Conservation (phyloP, 495 filamentous ascomycete genomes). For the Aspergillus saccharolyticus region DNA sequence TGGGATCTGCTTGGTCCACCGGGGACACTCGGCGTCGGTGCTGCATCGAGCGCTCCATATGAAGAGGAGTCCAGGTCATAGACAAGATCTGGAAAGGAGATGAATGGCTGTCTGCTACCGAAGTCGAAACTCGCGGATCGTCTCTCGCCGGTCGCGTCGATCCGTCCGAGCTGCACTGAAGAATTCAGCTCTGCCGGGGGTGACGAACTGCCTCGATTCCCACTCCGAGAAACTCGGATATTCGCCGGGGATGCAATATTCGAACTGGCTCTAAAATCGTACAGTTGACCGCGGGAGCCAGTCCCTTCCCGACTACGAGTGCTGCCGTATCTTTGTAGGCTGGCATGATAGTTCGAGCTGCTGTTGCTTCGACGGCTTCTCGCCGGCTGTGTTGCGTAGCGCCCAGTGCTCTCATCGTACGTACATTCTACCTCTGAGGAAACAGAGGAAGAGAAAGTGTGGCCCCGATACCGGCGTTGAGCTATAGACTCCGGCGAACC, state of each 20-base stretch:
- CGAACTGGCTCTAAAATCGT: slow-evolving; percentile 18
- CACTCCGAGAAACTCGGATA: slow-evolving; percentile 45
- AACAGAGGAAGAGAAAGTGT: slow-evolving; percentile 61
- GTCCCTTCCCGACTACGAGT: slow-evolving; percentile 43
- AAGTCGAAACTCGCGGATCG: slow-evolving; percentile 79
- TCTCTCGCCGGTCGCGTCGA: slow-evolving; percentile 51
- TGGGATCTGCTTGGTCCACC: slow-evolving; percentile 60
- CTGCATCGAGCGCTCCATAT: slow-evolving; percentile 68
- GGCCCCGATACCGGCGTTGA: slow-evolving; percentile 48
- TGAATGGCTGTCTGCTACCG: slow-evolving; percentile 36
- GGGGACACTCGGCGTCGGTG: slow-evolving; percentile 82
- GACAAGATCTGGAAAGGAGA: slow-evolving; percentile 23
- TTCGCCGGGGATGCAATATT: slow-evolving; percentile 2
- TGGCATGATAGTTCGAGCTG: slow-evolving; percentile 66
- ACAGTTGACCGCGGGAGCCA: slow-evolving; percentile 24
- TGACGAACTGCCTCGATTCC: slow-evolving; percentile 68
- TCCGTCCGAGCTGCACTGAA: slow-evolving; percentile 42
- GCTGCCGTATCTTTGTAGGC: slow-evolving; percentile 62
- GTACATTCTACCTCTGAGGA: slow-evolving; percentile 70
- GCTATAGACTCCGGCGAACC: slow-evolving; percentile 24
- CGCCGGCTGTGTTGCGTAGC: slow-evolving; percentile 50
- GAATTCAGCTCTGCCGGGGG: slow-evolving; percentile 63
- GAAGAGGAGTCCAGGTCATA: slow-evolving; percentile 23
- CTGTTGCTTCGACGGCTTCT: slow-evolving; percentile 73
- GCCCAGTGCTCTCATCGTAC: slow-evolving; percentile 59